These are phyloP conservation scores for Letharia columbiana DNA, from an alignment of 495 filamentous ascomycete genomes.

Conservation along the genomic window DNA sequence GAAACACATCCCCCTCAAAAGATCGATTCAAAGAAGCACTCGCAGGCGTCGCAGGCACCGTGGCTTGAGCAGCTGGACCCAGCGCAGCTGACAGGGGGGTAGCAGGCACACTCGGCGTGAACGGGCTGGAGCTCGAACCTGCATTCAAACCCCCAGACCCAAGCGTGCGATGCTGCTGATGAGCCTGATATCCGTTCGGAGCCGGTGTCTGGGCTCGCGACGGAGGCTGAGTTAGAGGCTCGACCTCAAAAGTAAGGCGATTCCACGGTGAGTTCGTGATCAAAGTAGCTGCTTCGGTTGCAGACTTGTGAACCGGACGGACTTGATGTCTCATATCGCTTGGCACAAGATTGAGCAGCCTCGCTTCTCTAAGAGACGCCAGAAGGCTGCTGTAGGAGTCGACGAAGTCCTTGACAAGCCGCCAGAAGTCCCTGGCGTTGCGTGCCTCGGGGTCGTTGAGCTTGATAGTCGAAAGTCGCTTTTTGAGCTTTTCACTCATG, in stretches of 20 bases:
- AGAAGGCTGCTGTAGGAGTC: slow-evolving; percentile 67
- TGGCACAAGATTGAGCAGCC: slow-evolving; percentile 54
- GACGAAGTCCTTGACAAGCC: slow-evolving; percentile 67
- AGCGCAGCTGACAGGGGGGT: slow-evolving; percentile 78
- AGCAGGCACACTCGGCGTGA: slow-evolving; percentile 40
- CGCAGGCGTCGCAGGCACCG: slow-evolving; percentile 61
- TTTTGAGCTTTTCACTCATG: slow-evolving; percentile 58
- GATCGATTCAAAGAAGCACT: slow-evolving; percentile 56
- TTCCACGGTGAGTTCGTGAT: slow-evolving; percentile 76
- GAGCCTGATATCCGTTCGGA: slow-evolving; percentile 19
- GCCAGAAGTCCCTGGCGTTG: slow-evolving; percentile 74
- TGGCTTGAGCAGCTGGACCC: slow-evolving; percentile 81
- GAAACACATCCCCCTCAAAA: slow-evolving; percentile 64
- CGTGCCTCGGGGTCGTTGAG: slow-evolving; percentile 70
- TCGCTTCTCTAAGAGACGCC: slow-evolving; percentile 59
- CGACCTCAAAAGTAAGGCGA: slow-evolving; percentile 37
- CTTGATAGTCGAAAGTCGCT: slow-evolving; percentile 66
- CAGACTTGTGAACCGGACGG: slow-evolving; percentile 63
- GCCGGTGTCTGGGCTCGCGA: slow-evolving; percentile 7
- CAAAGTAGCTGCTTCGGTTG: slow-evolving; percentile 63
- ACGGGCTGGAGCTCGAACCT: slow-evolving; percentile 30
- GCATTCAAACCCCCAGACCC: slow-evolving; percentile 29
- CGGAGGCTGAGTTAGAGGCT: slow-evolving; percentile 10
- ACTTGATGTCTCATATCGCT: slow-evolving; percentile 60
- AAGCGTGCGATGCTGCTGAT: slow-evolving; percentile 17